phyloP scores from a whole-genome alignment of 164 flowering plant species.

The Piper longum region DNA sequence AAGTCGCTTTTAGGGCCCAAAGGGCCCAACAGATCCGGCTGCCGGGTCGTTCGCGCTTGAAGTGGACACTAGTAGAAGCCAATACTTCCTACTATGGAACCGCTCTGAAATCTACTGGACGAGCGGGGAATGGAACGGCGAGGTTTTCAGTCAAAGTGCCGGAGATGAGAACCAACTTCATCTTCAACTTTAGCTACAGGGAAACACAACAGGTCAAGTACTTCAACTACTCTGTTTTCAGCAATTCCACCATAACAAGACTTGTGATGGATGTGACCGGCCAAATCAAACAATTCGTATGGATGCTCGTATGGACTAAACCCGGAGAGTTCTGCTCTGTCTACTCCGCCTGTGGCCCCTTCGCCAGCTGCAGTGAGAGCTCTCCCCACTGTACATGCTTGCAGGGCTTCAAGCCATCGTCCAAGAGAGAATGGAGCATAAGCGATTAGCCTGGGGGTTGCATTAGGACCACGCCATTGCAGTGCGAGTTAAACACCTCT shows the following conservation, averaged over 20 bases:
- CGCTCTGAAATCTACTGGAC: constrained; percentile 3
- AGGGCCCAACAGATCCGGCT: constrained; percentile 7
- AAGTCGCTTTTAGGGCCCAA: constrained; percentile 3
- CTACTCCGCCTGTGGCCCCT: constrained; percentile 13
- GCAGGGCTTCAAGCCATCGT: constrained; percentile 8
- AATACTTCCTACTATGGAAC: constrained; percentile 5
- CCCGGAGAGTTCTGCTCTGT: constrained; percentile 8
- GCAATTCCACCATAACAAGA: constrained; percentile 2
- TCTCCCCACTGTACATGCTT: constrained; percentile 8
- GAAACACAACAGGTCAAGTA: constrained; percentile 5
- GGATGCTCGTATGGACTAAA: constrained; percentile 11
- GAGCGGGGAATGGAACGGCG: constrained; percentile 8
- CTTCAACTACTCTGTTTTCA: constrained; percentile 5
- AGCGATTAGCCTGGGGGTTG: constrained; percentile 12
- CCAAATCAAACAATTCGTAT: constrained; percentile 6
- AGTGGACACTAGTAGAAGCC: constrained; percentile 1
- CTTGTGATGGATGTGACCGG: constrained; percentile 10
- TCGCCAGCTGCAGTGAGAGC: constrained; percentile 8
- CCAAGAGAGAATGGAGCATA: constrained; percentile 4
- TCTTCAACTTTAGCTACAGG: constrained; percentile 8
- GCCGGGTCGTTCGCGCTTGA: constrained; percentile 5
- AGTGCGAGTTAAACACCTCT: constrained; percentile 1
- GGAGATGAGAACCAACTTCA: constrained; percentile 8
- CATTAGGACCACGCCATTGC: constrained; percentile 8
- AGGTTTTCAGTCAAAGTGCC: constrained; percentile 4